Evolutionary conservation across 768 basidiomycete species (phyloP).

Genomic region (Trametes maxima): DNA sequence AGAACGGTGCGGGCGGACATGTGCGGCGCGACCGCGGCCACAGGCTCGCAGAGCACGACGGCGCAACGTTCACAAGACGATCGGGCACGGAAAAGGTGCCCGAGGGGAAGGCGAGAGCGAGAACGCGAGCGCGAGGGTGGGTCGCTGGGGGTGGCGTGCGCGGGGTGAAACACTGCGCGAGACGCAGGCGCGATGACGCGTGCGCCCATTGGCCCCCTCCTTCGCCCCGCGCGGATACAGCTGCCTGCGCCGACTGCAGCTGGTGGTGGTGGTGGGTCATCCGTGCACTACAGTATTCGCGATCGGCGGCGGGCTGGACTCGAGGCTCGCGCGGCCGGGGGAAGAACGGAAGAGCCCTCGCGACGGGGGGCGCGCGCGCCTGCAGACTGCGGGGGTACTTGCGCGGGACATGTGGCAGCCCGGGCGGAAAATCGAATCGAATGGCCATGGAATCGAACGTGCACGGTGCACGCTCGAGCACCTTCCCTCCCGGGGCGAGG

Average conservation of each 20-base stretch:
- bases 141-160: neutral
- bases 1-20: neutral
- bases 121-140: no score
- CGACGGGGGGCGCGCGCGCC: neutral
- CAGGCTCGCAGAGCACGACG: no score
- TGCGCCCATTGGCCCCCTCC: neutral
- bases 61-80: no score
- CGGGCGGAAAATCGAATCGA: slow-evolving; percentile 10
- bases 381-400: slow-evolving; percentile 7
- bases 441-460: no score
- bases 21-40: neutral
- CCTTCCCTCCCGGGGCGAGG: no score
- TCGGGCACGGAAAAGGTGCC: neutral
- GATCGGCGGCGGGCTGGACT: no score
- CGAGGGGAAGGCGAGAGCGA: no score
- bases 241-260: neutral
- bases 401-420: slow-evolving; percentile 1
- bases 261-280: no score
- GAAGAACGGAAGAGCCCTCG: neutral
- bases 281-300: no score
- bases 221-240: no score
- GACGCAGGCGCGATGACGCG: neutral
- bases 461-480: no score
- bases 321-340: neutral
- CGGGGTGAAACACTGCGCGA: neutral